Evolutionary conservation across 257 asterid species (phyloP), one percentile per base, ranked within the genome.

Genomic region (Gynochthodes officinalis): DNA sequence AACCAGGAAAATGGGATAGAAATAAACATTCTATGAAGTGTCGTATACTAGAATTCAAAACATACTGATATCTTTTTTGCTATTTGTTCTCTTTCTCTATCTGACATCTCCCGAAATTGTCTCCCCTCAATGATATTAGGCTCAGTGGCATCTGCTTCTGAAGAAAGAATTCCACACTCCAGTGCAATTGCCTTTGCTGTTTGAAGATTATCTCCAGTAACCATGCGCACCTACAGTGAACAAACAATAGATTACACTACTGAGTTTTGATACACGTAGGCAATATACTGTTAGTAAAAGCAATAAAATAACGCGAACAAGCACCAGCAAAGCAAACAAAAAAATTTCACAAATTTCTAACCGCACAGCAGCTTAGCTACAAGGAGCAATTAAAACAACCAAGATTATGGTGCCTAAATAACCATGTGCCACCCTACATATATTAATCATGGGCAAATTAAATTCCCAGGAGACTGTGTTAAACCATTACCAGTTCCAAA

Each of bases 171-270:
- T 72, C 98, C 96, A 77, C 98, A 93, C 77, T 94, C 98, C 82
- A 82, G 60, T 39, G 97, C 97, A 76, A 91, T 91, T 75, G 97
- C 98, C 84, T 86, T 91, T 67, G 98, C 98, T 78, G 97, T 94
- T 80, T 89, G 96, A 80, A 91, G 84, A 76, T 88, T 94, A 71
- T 94, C 97, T 79, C 98, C 96, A 46, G 98, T 94, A 43, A 94
- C 98, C 98, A 91, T 94, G 76, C 96, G 90, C 82, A 91, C 98
- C 97, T 92, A 80, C 67, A 54, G 70, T 64, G 67, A 39, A 58
- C 81, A 77, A 71, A 65, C 60, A 49, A 42, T 63, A 48, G 62
- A 48, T 32, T 43, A 64, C 12, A 66, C 73, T 46, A 64, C 70
- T 4, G 35, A 64, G 57, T 40, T 23, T 48, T 35, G 46, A n/a